Evolutionary conservation across 169 alveolate species (phyloP).

Genomic region (Cryptosporidium viatorum): DNA sequence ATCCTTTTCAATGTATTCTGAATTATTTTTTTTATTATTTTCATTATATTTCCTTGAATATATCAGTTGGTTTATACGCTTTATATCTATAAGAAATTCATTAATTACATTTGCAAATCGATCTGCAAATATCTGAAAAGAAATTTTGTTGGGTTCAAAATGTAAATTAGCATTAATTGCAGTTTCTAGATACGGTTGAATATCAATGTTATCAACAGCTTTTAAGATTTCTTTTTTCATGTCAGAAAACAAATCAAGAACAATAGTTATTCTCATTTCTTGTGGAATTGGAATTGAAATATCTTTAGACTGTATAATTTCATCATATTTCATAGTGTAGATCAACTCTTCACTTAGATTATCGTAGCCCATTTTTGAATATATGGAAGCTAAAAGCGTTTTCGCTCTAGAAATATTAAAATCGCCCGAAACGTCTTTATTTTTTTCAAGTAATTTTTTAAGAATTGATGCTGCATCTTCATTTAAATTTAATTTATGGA

Average conservation of each 20-base stretch:
- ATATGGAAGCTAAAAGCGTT: conserved; percentile 56
- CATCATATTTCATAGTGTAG: conserved; percentile 71
- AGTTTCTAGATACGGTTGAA: conserved; percentile 38
- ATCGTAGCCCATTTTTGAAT: conserved; percentile 60
- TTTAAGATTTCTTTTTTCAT: conserved; percentile 36
- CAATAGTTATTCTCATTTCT: conserved; percentile 46
- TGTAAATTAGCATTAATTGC: conserved; percentile 17
- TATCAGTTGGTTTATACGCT: conserved; percentile 45
- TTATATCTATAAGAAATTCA: conserved; percentile 46
- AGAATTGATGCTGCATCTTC: conserved; percentile 30
- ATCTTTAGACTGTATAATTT: conserved; percentile 57
- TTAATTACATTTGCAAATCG: conserved; percentile 32
- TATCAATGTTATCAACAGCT: background rate
- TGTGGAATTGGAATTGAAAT: conserved; percentile 66
- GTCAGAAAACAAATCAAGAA: conserved; percentile 61
- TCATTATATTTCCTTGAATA: conserved; percentile 50
- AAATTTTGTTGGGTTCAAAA: background rate
- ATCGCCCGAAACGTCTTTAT: conserved; percentile 1
- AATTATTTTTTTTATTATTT: background rate
- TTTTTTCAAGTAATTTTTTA: background rate
- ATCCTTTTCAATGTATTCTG: background rate
- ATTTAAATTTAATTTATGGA: conserved; percentile 28
- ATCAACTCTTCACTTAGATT: conserved; percentile 44
- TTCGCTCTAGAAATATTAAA: conserved; percentile 58
- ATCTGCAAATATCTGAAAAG: background rate